A percentile compares a stretch with the other conserved stretches of the same genome.
Conservation (phyloP, 495 filamentous ascomycete species). For the Xylona heveae region DNA sequence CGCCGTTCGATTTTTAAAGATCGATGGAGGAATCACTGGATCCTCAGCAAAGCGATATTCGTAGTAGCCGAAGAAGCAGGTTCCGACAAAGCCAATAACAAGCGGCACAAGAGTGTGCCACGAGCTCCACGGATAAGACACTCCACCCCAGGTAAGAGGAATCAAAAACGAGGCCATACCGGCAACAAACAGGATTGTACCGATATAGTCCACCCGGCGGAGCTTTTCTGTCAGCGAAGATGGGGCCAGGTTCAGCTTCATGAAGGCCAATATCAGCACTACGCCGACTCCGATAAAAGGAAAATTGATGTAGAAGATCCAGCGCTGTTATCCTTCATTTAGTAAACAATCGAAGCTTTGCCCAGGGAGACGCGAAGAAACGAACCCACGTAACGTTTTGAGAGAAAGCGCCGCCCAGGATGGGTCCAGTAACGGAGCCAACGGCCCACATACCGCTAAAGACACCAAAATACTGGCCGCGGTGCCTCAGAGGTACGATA, state of each 20-base stretch:
- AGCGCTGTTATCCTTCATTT: conserved; percentile 6
- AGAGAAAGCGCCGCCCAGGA: conserved; percentile 47
- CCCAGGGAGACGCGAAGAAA: not conserved
- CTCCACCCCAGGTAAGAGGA: conserved; percentile 32
- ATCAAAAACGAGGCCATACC: conserved; percentile 25
- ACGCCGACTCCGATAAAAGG: conserved; percentile 19
- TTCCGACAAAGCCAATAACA: conserved; percentile 22
- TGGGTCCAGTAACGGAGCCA: conserved; percentile 43
- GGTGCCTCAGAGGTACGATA: conserved; percentile 28
- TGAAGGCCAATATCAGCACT: conserved; percentile 18
- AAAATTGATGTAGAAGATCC: conserved; percentile 25
- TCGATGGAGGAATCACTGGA: conserved; percentile 22
- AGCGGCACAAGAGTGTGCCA: conserved; percentile 36
- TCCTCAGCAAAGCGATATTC: conserved; percentile 22
- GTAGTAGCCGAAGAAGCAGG: conserved; percentile 24
- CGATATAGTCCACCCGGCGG: conserved; percentile 35
- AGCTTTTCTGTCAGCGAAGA: conserved; percentile 16
- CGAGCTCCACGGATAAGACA: conserved; percentile 27
- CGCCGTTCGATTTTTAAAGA: conserved; percentile 23
- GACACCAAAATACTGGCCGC: conserved; percentile 24
- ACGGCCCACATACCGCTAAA: conserved; percentile 24
- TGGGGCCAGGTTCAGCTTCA: conserved; percentile 14
- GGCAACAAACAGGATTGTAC: conserved; percentile 30
- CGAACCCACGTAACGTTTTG: conserved; percentile 35
- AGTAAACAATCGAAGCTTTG: no score